A percentile compares a stretch with the other conserved stretches of the same genome.
phyloP scores from a whole-genome alignment of 805 yeast species.

The Yarrowia osloensis region DNA sequence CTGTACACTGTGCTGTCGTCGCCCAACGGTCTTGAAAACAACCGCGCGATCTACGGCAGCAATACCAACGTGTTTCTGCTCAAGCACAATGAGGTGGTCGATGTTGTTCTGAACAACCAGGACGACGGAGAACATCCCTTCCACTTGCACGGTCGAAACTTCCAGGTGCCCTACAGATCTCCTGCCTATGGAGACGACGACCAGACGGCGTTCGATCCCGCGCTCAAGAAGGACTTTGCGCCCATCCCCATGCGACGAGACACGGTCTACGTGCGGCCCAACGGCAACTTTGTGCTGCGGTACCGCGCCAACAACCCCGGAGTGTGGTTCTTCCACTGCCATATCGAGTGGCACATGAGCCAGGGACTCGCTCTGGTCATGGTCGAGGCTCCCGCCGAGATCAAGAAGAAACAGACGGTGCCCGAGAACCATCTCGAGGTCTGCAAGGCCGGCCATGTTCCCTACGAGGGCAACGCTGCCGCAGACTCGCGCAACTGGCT shows the following conservation, averaged over 20 bases:
- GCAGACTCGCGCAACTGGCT: conserved; percentile 63
- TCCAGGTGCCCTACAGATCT: conserved; percentile 80
- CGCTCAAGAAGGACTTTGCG: conserved; percentile 57
- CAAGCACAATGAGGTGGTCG: conserved; percentile 65
- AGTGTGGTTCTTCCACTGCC: conserved; percentile 98
- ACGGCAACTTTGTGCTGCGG: conserved; percentile 81
- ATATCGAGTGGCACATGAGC: conserved; percentile 95
- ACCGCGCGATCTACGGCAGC: conserved; percentile 50
- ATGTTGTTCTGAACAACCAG: conserved; percentile 77
- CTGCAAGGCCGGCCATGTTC: conserved; percentile 60
- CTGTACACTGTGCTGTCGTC: conserved; percentile 32
- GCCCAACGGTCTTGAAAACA: conserved; percentile 35
- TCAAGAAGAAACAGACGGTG: conserved; percentile 48
- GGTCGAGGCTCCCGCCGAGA: conserved; percentile 77
- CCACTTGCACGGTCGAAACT: conserved; percentile 93
- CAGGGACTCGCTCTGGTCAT: conserved; percentile 82
- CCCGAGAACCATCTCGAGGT: conserved; percentile 61
- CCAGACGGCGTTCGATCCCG: conserved; percentile 61
- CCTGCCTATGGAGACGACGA: conserved; percentile 51
- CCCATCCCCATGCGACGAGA: conserved; percentile 81
- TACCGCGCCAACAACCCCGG: conserved; percentile 95
- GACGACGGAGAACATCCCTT: conserved; percentile 96
- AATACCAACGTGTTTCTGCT: conserved; percentile 55
- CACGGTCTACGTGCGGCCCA: conserved; percentile 72
- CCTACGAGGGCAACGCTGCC: conserved; percentile 82